Evolutionary conservation across 371 early-diverging fungal species (phyloP).

Genomic region (Syncephalastrum monosporum): DNA sequence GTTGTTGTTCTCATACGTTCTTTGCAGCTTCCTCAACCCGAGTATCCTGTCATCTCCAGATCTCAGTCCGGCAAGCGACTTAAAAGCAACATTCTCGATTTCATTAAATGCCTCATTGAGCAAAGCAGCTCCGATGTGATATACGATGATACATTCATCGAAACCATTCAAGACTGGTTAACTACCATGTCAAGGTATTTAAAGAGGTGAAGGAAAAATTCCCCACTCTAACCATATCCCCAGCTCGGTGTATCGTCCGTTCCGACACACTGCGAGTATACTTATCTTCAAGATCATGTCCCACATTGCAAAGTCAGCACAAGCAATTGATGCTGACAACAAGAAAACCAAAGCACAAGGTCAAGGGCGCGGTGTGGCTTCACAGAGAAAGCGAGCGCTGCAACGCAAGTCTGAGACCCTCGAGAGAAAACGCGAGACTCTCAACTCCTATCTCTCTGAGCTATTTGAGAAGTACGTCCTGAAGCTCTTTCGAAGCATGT

Average conservation of each 20-base stretch:
- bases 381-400: conserved; percentile 15
- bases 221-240: conserved; percentile 7
- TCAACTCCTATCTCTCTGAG: conserved; percentile 52
- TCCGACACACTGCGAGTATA: conserved; percentile 86
- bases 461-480: conserved; percentile 63
- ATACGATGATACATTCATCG: conserved; percentile 59
- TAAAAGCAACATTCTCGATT: conserved; percentile 55
- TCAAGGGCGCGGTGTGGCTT: background rate
- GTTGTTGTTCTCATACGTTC: background rate
- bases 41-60: conserved; percentile 66
- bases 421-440: conserved; percentile 23
- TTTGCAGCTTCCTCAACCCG: conserved; percentile 51
- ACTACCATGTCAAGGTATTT: conserved; percentile 54
- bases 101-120: conserved; percentile 58
- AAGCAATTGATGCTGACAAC: conserved; percentile 33
- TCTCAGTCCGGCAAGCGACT: conserved; percentile 58
- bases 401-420: conserved; percentile 16
- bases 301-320: background rate
- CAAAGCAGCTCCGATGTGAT: conserved; percentile 62
- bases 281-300: conserved; percentile 62
- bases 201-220: background rate
- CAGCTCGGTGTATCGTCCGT: conserved; percentile 80
- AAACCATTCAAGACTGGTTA: conserved; percentile 54
- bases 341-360: conserved; percentile 12
- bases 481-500: background rate